Conservation (phyloP, 2,329 filamentous ascomycete species). For the Alternaria novae-zelandiae region DNA sequence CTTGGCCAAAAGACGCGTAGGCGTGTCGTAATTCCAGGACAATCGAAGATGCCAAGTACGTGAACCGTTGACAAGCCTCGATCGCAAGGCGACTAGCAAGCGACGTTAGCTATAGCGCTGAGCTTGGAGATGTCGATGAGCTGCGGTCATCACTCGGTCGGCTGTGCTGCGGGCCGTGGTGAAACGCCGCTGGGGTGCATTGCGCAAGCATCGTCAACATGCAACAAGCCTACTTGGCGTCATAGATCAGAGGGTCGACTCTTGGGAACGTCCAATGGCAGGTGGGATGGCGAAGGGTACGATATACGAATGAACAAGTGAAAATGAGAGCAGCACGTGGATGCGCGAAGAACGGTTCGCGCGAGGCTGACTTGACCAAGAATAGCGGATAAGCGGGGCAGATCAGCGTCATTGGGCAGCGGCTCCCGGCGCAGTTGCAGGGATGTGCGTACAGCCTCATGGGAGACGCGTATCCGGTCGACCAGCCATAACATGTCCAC, state of each 20-base stretch:
- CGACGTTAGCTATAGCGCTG: neutral
- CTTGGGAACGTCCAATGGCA: neutral
- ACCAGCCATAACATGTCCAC: conserved; percentile 5
- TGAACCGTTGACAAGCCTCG: neutral
- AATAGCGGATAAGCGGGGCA: conserved; percentile 7
- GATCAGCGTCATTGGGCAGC: conserved; percentile 15
- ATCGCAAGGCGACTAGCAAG: neutral
- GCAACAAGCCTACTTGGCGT: neutral
- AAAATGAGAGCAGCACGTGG: neutral
- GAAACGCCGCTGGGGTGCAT: conserved; percentile 9
- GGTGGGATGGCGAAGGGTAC: neutral
- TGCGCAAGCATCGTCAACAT: conserved; percentile 5
- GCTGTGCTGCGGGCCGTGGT: conserved; percentile 13
- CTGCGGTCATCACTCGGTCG: neutral
- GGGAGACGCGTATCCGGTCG: conserved; percentile 14
- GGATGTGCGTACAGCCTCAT: conserved; percentile 16
- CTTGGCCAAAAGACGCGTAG: conserved; percentile 1
- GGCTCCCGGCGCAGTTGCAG: conserved; percentile 14
- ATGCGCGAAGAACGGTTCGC: neutral
- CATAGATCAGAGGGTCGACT: neutral
- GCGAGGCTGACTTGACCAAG: conserved; percentile 9
- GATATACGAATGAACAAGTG: neutral
- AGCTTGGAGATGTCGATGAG: neutral
- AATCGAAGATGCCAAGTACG: neutral
- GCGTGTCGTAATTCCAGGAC: neutral